A percentile compares a stretch with the other conserved stretches of the same genome.
Conservation (phyloP, 805 yeast species). For the Komagataella ulmi region DNA sequence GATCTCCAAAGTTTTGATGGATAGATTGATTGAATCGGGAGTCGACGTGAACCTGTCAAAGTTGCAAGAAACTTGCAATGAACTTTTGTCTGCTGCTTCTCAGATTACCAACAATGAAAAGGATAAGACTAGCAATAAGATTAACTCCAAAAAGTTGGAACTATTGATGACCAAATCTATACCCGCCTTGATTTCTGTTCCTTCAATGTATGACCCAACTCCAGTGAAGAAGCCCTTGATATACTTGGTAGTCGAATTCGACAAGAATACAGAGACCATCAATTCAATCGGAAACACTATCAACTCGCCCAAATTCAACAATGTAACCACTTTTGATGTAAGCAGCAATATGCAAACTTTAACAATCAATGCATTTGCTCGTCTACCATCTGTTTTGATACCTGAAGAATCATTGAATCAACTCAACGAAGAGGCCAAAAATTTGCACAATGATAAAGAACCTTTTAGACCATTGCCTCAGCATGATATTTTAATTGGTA, state of each 20-base stretch:
- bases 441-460: not conserved
- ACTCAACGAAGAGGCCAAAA: constrained; percentile 13
- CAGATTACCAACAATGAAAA: constrained; percentile 4
- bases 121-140: constrained; percentile 1
- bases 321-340: constrained; percentile 85
- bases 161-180: constrained; percentile 14
- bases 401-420: constrained; percentile 16
- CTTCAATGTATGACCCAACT: constrained; percentile 18
- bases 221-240: constrained; percentile 49
- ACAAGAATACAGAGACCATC: constrained; percentile 80
- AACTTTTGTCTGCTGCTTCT: constrained; percentile 4
- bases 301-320: constrained; percentile 70
- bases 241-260: constrained; percentile 85
- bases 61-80: constrained; percentile 18
- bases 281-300: constrained; percentile 82
- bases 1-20: constrained; percentile 47
- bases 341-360: constrained; percentile 44
- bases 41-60: constrained; percentile 20
- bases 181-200: constrained; percentile 36
- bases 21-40: constrained; percentile 54
- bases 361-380: constrained; percentile 65
- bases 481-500: constrained; percentile 67
- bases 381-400: constrained; percentile 55
- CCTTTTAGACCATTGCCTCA: constrained; percentile 16
- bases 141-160: constrained; percentile 6